Conservation (phyloP, 768 basidiomycete genomes). For the Termitomyces titanicus region DNA sequence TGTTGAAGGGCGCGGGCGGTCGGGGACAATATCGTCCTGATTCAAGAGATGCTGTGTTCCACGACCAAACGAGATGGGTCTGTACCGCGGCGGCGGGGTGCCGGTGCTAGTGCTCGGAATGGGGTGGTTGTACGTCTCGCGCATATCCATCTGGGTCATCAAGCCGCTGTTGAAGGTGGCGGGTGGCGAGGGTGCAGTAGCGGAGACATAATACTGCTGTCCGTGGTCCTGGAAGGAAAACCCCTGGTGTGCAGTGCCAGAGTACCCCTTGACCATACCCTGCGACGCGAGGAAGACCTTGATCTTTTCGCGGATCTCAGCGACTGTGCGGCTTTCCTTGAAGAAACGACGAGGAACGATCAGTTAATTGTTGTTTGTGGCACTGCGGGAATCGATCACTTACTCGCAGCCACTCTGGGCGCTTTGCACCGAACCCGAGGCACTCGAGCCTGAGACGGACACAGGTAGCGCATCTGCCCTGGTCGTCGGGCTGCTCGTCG, state of each 20-base stretch:
- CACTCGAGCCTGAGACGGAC: constrained; percentile 77
- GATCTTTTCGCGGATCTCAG: constrained; percentile 9
- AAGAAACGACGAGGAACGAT: constrained; percentile 3
- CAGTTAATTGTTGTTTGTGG: constrained; percentile 2
- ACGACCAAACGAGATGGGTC: constrained; percentile 8
- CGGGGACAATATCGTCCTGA: constrained; percentile 1
- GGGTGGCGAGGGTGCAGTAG: neutral
- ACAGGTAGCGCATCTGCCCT: constrained; percentile 72
- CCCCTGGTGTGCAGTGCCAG: constrained; percentile 3
- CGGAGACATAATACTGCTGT: constrained; percentile 3
- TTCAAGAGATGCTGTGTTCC: constrained; percentile 7
- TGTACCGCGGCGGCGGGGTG: constrained; percentile 1
- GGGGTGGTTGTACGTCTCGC: neutral
- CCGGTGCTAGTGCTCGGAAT: neutral
- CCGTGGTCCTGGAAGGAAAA: constrained; percentile 3
- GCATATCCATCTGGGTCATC: neutral
- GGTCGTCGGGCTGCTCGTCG: constrained; percentile 64
- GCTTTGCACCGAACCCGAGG: constrained; percentile 80
- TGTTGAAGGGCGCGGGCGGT: neutral
- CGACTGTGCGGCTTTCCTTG: constrained; percentile 5
- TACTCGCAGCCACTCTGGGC: constrained; percentile 83
- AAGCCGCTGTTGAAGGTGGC: neutral
- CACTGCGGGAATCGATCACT: constrained; percentile 4
- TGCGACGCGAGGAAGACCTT: constrained; percentile 10
- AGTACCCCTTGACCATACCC: constrained; percentile 10